A percentile compares a stretch with the other conserved stretches of the same genome.
These are phyloP conservation scores for Annulohypoxylon nitens DNA, from an alignment of 495 filamentous ascomycete genomes.

Conservation along the genomic window DNA sequence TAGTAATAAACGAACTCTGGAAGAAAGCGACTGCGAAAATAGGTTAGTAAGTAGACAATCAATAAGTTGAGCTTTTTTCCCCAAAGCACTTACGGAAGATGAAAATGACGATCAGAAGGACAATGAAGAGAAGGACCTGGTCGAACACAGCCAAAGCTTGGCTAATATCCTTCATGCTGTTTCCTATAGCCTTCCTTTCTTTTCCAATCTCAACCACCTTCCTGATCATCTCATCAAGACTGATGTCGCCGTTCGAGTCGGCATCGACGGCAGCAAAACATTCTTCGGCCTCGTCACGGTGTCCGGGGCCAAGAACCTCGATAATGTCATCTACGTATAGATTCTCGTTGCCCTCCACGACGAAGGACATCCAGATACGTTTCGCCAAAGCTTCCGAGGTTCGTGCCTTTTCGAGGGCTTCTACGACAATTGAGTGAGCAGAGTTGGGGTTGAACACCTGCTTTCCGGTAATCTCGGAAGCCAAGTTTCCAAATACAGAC, in stretches of 20 bases:
- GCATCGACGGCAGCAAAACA: slow-evolving; percentile 83
- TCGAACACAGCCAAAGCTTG: slow-evolving; percentile 93
- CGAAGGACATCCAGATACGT: slow-evolving; percentile 98
- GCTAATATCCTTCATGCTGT: slow-evolving; percentile 96
- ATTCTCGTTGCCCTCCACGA: slow-evolving; percentile 85
- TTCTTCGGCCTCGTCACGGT: slow-evolving; percentile 81
- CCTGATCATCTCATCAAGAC: slow-evolving; percentile 94
- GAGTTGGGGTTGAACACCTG: slow-evolving; percentile 91
- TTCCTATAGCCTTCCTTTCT: slow-evolving; percentile 84
- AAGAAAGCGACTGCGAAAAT: slow-evolving; percentile 77
- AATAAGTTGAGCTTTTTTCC: background rate
- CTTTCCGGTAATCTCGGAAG: slow-evolving; percentile 93
- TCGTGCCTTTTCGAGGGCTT: slow-evolving; percentile 84
- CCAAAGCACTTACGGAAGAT: slow-evolving; percentile 75
- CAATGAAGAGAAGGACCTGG: slow-evolving; percentile 81
- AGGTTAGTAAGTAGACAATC: slow-evolving; percentile 48
- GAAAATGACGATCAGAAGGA: slow-evolving; percentile 83
- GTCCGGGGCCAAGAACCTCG: slow-evolving; percentile 84
- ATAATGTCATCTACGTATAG: slow-evolving; percentile 83
- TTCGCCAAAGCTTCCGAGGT: slow-evolving; percentile 90
- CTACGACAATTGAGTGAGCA: slow-evolving; percentile 87
- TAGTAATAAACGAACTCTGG: slow-evolving; percentile 84
- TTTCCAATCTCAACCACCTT: slow-evolving; percentile 85
- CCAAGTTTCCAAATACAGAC: slow-evolving; percentile 92
- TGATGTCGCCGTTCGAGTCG: slow-evolving; percentile 93